Conservation (phyloP, 768 basidiomycete genomes). For the Tylopilus cervinicoccineus region DNA sequence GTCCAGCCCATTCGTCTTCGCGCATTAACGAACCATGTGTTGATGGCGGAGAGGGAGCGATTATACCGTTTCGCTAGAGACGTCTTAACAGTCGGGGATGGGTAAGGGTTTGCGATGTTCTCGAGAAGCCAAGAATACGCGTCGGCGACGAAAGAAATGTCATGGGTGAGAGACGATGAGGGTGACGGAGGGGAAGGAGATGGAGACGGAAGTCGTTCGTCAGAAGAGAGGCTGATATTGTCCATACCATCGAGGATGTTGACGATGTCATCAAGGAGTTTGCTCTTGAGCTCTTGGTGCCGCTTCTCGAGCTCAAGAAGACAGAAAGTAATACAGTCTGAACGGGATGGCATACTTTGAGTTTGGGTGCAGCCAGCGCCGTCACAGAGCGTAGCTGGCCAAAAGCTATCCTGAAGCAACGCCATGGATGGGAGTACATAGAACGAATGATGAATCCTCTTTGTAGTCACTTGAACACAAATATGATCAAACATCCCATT, state of each 20-base stretch:
- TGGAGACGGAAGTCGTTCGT: neutral
- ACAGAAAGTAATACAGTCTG: neutral
- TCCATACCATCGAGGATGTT: neutral
- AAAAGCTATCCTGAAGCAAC: neutral
- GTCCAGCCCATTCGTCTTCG: conserved; percentile 53
- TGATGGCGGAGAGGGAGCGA: conserved; percentile 30
- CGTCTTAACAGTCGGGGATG: conserved; percentile 27
- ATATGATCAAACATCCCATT: neutral
- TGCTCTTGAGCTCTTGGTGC: neutral
- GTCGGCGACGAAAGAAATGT: neutral
- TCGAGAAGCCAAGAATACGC: conserved; percentile 41
- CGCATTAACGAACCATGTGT: conserved; percentile 44
- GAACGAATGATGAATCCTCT: neutral
- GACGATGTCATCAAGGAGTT: neutral
- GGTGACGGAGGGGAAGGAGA: neutral
- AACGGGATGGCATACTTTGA: neutral
- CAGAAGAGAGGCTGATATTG: neutral
- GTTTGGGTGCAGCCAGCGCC: neutral
- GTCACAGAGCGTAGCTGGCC: neutral
- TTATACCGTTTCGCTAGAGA: conserved; percentile 25
- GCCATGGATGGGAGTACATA: neutral
- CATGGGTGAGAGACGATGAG: neutral
- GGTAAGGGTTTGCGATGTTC: conserved; percentile 52
- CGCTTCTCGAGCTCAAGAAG: neutral
- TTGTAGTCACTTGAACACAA: neutral